These are phyloP conservation scores for Aureobasidium sp. DNA, from an alignment of 2,329 filamentous ascomycete genomes.

Conservation along the genomic window DNA sequence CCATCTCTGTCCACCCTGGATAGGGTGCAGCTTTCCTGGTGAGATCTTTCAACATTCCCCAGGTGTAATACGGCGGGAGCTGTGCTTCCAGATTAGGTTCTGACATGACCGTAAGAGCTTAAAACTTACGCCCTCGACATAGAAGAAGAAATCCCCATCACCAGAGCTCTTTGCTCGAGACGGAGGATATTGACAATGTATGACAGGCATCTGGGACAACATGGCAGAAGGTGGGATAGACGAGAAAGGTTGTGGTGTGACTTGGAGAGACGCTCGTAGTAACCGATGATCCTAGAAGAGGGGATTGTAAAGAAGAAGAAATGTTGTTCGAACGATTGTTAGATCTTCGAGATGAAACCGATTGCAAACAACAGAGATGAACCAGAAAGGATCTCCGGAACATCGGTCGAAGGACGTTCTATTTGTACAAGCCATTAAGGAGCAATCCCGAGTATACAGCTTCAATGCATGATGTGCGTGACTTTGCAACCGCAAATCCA, in stretches of 20 bases:
- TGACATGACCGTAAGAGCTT: too few species aligned
- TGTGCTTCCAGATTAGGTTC: neutral
- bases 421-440: neutral
- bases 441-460: neutral
- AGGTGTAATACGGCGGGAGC: constrained; percentile 12
- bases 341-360: neutral
- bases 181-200: neutral
- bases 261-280: neutral
- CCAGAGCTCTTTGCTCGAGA: neutral
- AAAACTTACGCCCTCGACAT: constrained; percentile 9
- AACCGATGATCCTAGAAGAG: neutral
- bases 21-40: constrained; percentile 5
- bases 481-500: neutral
- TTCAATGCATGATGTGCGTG: constrained; percentile 1
- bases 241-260: neutral
- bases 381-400: neutral
- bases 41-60: constrained; percentile 11
- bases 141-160: constrained; percentile 10
- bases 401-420: neutral
- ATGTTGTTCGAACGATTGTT: neutral
- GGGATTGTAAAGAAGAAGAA: neutral
- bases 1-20: constrained; percentile 12
- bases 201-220: neutral
- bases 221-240: neutral
- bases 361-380: neutral